These are phyloP conservation scores for Puccinia coronata DNA, from an alignment of 1,284 basidiomycete species.

Conservation along the genomic window DNA sequence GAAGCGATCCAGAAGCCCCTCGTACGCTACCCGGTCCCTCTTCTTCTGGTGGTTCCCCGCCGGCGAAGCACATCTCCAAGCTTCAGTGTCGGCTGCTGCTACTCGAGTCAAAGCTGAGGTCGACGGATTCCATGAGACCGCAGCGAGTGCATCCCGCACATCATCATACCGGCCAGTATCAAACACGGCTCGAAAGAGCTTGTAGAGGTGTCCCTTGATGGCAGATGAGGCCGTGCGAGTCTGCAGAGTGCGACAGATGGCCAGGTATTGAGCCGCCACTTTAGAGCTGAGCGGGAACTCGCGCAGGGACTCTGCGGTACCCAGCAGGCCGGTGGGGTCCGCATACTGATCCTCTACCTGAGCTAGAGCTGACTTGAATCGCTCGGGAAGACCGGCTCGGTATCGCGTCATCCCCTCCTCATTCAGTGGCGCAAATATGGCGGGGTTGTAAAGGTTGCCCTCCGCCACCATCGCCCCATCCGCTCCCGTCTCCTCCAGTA, in stretches of 20 bases:
- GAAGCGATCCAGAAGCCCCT: constrained; percentile 65
- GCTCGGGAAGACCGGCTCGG: constrained; percentile 51
- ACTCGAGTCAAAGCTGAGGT: too few species aligned
- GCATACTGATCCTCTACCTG: constrained; percentile 24
- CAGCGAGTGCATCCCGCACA: constrained; percentile 71
- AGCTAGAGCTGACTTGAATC: constrained; percentile 53
- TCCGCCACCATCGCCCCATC: constrained; percentile 96
- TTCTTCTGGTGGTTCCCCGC: constrained; percentile 27
- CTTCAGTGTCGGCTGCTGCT: constrained; percentile 55
- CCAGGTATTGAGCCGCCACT: constrained; percentile 82
- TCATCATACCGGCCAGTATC: constrained; percentile 66
- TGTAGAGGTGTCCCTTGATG: constrained; percentile 90
- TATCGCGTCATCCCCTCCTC: constrained; percentile 50
- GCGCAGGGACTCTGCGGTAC: constrained; percentile 58
- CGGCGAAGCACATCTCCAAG: neutral
- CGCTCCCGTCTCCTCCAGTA: constrained; percentile 76
- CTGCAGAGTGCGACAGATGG: constrained; percentile 70
- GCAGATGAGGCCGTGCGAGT: constrained; percentile 75
- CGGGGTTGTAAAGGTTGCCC: constrained; percentile 90
- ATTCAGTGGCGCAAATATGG: constrained; percentile 66
- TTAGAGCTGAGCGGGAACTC: constrained; percentile 67
- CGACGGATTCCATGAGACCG: constrained; percentile 55
- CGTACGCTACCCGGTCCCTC: constrained; percentile 57
- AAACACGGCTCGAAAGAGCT: constrained; percentile 79
- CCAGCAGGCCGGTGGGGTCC: constrained; percentile 50